phyloP scores from a whole-genome alignment of 1,284 basidiomycete species.

The Porphyrellus sp. region DNA sequence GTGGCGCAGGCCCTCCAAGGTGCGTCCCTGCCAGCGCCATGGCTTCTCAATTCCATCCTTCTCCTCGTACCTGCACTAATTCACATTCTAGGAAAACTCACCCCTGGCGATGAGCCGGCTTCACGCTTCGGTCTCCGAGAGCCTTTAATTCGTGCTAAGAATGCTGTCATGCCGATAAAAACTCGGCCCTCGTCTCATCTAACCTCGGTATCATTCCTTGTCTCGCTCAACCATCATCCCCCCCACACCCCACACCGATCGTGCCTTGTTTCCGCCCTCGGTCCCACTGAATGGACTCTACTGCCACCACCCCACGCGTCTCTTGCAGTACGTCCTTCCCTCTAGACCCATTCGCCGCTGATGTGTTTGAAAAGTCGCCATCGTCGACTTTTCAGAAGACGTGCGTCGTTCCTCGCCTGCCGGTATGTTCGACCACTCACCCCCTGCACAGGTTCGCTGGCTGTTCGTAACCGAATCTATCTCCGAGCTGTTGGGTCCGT shows the following conservation, averaged over 20 bases:
- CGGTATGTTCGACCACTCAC: background rate
- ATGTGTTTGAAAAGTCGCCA: slow-evolving; percentile 51
- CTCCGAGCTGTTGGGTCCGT: slow-evolving; percentile 63
- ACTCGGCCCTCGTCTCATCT: slow-evolving; percentile 2
- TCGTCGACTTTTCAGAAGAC: slow-evolving; percentile 71
- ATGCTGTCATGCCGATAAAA: slow-evolving; percentile 23
- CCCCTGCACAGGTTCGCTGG: slow-evolving; percentile 55
- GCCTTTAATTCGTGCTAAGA: slow-evolving; percentile 13
- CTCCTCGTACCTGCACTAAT: slow-evolving; percentile 7
- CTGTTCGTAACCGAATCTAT: slow-evolving; percentile 69
- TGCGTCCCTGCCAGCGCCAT: slow-evolving; percentile 13
- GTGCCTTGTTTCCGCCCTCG: slow-evolving; percentile 1
- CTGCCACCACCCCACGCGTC: slow-evolving; percentile 46
- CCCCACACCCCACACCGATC: background rate
- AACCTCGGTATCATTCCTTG: background rate
- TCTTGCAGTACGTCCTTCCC: slow-evolving; percentile 61
- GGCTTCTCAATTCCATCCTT: background rate
- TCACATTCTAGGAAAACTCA: background rate
- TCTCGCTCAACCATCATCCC: background rate
- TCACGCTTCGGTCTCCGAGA: slow-evolving; percentile 15
- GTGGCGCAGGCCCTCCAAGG: slow-evolving; percentile 22
- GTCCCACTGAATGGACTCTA: slow-evolving; percentile 33
- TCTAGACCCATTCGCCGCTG: slow-evolving; percentile 1
- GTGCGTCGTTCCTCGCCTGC: slow-evolving; percentile 37
- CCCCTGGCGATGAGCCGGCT: slow-evolving; percentile 21